phyloP scores from a whole-genome alignment of 257 asterid species.

The Osmanthus fragrans region DNA sequence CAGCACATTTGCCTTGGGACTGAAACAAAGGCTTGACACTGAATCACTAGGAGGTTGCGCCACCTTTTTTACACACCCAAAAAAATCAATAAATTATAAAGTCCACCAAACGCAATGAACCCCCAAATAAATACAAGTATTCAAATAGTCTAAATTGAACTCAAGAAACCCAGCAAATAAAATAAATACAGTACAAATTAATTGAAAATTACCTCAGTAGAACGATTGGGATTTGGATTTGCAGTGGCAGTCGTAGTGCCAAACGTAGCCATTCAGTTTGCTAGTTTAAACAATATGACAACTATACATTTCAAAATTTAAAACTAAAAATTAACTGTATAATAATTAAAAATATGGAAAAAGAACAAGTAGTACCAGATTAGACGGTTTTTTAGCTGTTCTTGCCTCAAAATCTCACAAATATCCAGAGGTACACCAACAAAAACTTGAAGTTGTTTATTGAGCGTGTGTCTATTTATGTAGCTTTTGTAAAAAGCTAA shows the following conservation, averaged over 20 bases:
- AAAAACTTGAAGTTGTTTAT: too few relatives aligned
- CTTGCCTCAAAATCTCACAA: too few relatives aligned
- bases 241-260: constrained; percentile 40
- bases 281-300: neutral
- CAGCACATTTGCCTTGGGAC: constrained; percentile 81
- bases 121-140: neutral
- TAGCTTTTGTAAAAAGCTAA: too few relatives aligned
- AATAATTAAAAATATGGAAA: neutral
- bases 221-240: constrained; percentile 74
- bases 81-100: neutral
- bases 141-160: neutral
- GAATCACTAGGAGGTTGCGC: constrained; percentile 81
- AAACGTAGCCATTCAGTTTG: constrained; percentile 58
- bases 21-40: constrained; percentile 80
- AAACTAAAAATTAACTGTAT: neutral
- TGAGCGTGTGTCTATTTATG: too few relatives aligned
- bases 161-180: constrained; percentile 7
- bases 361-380: neutral
- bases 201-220: constrained; percentile 57
- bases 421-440: too few relatives aligned
- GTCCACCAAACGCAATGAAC: neutral
- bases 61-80: constrained; percentile 43
- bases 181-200: neutral
- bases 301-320: neutral
- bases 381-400: neutral